phyloP scores from a whole-genome alignment of 176 grass and related monocot genomes.

The Oryza coarctata region DNA sequence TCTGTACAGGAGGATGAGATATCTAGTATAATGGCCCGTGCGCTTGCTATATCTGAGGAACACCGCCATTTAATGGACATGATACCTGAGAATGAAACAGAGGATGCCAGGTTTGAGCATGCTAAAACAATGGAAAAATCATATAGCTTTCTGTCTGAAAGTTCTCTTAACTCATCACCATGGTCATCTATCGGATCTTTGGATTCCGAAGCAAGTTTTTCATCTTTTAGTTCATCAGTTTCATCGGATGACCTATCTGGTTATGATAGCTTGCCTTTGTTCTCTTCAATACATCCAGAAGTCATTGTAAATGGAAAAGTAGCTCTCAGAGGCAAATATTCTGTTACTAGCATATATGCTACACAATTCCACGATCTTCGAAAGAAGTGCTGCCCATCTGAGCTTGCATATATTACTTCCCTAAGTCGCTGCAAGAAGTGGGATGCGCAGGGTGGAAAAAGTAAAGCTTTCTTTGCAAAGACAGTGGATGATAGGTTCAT shows the following conservation, averaged over 20 bases:
- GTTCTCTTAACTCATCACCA: slow-evolving; percentile 48
- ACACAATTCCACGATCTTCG: slow-evolving; percentile 68
- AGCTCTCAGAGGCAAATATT: slow-evolving; percentile 66
- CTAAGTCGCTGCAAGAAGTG: slow-evolving; percentile 89
- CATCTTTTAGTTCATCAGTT: slow-evolving; percentile 39
- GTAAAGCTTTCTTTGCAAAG: slow-evolving; percentile 90
- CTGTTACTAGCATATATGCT: slow-evolving; percentile 62
- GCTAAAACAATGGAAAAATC: slow-evolving; percentile 64
- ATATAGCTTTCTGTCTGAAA: slow-evolving; percentile 60
- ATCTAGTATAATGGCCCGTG: slow-evolving; percentile 88
- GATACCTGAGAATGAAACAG: slow-evolving; percentile 35
- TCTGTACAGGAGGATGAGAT: slow-evolving; percentile 76
- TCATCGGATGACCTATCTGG: slow-evolving; percentile 64
- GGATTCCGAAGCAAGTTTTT: slow-evolving; percentile 55
- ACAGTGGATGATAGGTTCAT: slow-evolving; percentile 90
- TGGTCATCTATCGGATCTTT: slow-evolving; percentile 70
- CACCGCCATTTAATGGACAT: neutral
- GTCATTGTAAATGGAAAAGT: slow-evolving; percentile 57
- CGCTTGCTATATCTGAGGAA: slow-evolving; percentile 68
- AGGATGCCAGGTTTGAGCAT: slow-evolving; percentile 30
- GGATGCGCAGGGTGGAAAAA: slow-evolving; percentile 98
- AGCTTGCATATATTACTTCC: slow-evolving; percentile 80
- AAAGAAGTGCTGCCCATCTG: slow-evolving; percentile 86
- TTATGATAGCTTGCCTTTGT: slow-evolving; percentile 51
- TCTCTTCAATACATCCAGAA: slow-evolving; percentile 68